Conservation (phyloP, 2,329 filamentous ascomycete species). For the Ophiocordyceps unilateralis region DNA sequence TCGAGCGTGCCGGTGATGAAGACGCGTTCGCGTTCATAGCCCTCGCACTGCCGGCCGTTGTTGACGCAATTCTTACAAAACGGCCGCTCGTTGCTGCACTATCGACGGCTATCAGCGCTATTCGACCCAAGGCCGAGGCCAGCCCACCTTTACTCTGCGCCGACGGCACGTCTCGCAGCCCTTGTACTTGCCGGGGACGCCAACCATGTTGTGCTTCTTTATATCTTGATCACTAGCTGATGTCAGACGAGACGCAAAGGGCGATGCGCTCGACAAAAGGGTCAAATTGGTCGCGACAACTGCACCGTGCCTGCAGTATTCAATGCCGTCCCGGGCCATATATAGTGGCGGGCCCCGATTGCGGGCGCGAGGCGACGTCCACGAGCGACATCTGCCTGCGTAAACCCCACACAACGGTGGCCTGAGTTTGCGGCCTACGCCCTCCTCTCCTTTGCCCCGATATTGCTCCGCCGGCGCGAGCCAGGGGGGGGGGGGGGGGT, state of each 20-base stretch:
- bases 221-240: too few species aligned
- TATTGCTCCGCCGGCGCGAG: not conserved
- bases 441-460: not conserved
- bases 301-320: too few species aligned
- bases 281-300: not conserved
- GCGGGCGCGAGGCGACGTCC: not conserved
- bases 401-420: slow-evolving; percentile 1
- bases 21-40: slow-evolving; percentile 44
- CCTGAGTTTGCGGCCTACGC: slow-evolving; percentile 1
- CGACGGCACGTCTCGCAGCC: slow-evolving; percentile 44
- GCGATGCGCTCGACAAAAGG: too few species aligned
- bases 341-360: slow-evolving; percentile 1
- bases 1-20: slow-evolving; percentile 45
- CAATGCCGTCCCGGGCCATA: not conserved
- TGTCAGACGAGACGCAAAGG: not conserved
- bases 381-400: not conserved
- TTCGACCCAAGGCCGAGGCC: not conserved
- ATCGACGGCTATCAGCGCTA: slow-evolving; percentile 1
- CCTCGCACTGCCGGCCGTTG: slow-evolving; percentile 38
- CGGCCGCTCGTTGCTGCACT: slow-evolving; percentile 47
- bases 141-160: slow-evolving; percentile 37
- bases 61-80: slow-evolving; percentile 42
- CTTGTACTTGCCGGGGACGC: slow-evolving; percentile 46
- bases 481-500: not conserved
- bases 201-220: slow-evolving; percentile 28